Evolutionary conservation across 768 basidiomycete species (phyloP).

Genomic region (Tephrocybe sp.): DNA sequence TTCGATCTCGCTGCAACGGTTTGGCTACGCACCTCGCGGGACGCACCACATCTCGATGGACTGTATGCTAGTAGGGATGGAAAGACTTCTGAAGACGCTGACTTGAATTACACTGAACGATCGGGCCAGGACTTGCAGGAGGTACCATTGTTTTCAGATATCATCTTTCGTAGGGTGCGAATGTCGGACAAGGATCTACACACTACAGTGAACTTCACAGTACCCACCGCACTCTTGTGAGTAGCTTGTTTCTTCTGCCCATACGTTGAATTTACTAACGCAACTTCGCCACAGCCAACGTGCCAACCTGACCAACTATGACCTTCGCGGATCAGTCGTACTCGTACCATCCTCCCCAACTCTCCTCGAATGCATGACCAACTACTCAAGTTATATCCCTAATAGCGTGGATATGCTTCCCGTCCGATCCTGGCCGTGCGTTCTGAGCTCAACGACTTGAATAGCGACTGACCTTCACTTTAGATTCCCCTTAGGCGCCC

Average conservation of each 20-base stretch:
- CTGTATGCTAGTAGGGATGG: background rate
- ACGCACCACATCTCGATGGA: background rate
- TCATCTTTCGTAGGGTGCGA: constrained; percentile 23
- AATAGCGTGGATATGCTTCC: constrained; percentile 2
- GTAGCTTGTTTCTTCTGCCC: background rate
- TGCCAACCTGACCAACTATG: constrained; percentile 11
- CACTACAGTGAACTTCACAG: constrained; percentile 21
- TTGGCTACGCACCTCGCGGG: constrained; percentile 21
- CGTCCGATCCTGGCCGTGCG: constrained; percentile 13
- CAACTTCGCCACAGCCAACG: background rate
- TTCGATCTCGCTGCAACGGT: constrained; percentile 28
- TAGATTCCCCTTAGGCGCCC: constrained; percentile 6
- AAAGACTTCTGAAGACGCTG: background rate
- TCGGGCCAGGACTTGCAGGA: constrained; percentile 15
- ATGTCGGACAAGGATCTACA: constrained; percentile 20
- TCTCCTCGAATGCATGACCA: constrained; percentile 6
- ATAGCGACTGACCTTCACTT: background rate
- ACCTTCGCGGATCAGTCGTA: constrained; percentile 11
- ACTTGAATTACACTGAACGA: no score
- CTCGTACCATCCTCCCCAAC: constrained; percentile 10
- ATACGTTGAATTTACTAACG: background rate
- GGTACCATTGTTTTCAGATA: constrained; percentile 22
- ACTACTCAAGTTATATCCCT: constrained; percentile 14
- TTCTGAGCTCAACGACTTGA: background rate
- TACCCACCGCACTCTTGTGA: constrained; percentile 22